Base-by-base conservation (phyloP, 495 filamentous ascomycete genomes). In the Penicillium coffeae region DNA sequence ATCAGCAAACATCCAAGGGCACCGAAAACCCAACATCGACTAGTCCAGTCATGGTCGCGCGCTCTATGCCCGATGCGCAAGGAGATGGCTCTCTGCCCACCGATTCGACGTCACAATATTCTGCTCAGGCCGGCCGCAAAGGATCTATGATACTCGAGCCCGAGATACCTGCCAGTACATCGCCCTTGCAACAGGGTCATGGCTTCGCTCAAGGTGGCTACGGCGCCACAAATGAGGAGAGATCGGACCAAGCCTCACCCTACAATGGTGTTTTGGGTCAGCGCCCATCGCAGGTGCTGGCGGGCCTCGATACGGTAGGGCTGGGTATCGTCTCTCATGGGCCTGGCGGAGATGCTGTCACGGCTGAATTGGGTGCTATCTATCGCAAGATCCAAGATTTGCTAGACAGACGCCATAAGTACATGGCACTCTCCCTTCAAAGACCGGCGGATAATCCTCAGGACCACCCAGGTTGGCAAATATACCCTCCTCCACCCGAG, bases 401-500 rank as follows among this genome's bases (percentile, higher is more conserved):
- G 7, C 63, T 95, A 10, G 85, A 94, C 53, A 73, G 89, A n/a
- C 82, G 93, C 22, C 82, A 89, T 55, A 95, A 89, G 56, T 97
- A 96, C 65, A 86, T 97, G 22, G 72, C 78, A 3, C 65, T 96
- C n/a, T 97, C 94, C 0, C 68, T 92, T 10, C 93, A 98, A 60
- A 77, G 82, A 10, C 75, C 82, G 9, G 72, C 71, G 6, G 87
- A 94, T 56, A 95, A 97, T 56, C 93, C 93, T 0, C 91, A 88
- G 49, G 88, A 97, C 68, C 80, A 86, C 12, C 77, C 84, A 1
- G 77, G 72, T 34, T 98, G 94, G 94, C 73, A 78, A 42, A 87
- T 98, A 39, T 97, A 98, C 55, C 93, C 93, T 19, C 82, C 83
- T 1, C 92, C 88, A 14, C 93, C 91, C 14, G 88, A 90, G 52